Evolutionary conservation across 2,329 filamentous ascomycete species (phyloP).

Genomic region (Talaromyces marneffei): DNA sequence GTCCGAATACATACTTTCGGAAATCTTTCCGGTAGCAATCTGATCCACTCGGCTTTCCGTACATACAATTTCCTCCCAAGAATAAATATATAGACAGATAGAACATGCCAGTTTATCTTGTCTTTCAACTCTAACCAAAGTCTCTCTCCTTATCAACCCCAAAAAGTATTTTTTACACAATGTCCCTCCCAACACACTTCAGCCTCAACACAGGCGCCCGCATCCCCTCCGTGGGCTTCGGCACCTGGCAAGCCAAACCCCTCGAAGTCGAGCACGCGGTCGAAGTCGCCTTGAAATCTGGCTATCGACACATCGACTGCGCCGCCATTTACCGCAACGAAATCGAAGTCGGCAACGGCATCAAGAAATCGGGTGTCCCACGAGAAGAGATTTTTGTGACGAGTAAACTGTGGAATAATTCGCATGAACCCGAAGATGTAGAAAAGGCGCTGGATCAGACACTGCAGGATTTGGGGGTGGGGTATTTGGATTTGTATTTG

Average conservation of each 20-base stretch:
- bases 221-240: conserved; percentile 60
- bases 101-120: too few relatives aligned
- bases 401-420: conserved; percentile 76
- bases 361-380: conserved; percentile 62
- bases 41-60: not conserved
- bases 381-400: conserved; percentile 77
- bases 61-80: too few relatives aligned
- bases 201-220: conserved; percentile 60
- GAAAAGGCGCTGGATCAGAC: conserved; percentile 67
- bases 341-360: conserved; percentile 71
- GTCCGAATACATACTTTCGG: not conserved
- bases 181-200: conserved; percentile 50
- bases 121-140: too few relatives aligned
- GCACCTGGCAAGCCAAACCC: conserved; percentile 59
- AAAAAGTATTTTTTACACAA: conserved; percentile 26
- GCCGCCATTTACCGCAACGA: conserved; percentile 53
- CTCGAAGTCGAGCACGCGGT: conserved; percentile 57
- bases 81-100: too few relatives aligned
- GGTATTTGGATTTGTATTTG: conserved; percentile 76
- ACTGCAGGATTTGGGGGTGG: conserved; percentile 65
- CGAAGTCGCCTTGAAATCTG: conserved; percentile 47
- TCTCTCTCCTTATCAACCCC: too few relatives aligned
- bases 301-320: conserved; percentile 39
- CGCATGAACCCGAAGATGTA: conserved; percentile 59
- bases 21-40: not conserved